phyloP scores from a whole-genome alignment of 495 filamentous ascomycete genomes.

The Glonium stellatum region DNA sequence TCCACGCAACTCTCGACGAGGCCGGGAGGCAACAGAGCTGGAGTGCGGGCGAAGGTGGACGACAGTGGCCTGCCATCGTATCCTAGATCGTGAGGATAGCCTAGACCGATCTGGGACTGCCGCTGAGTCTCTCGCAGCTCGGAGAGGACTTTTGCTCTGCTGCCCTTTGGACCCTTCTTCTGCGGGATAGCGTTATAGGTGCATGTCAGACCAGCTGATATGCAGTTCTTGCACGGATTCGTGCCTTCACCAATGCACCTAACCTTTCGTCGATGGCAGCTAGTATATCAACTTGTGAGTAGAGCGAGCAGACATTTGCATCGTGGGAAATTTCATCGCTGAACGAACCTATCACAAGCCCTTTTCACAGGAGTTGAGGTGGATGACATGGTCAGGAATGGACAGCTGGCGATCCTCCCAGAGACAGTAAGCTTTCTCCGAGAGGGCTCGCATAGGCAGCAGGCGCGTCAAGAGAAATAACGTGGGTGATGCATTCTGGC shows the following conservation, averaged over 20 bases:
- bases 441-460: conserved; percentile 2
- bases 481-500: neutral
- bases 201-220: conserved; percentile 59
- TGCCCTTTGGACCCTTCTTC: conserved; percentile 82
- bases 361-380: conserved; percentile 23
- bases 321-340: neutral
- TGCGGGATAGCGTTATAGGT: conserved; percentile 78
- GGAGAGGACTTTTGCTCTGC: conserved; percentile 72
- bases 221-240: conserved; percentile 66
- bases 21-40: conserved; percentile 52
- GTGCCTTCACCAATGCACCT: conserved; percentile 59
- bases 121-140: conserved; percentile 62
- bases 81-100: conserved; percentile 29
- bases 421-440: conserved; percentile 10
- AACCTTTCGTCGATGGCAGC: conserved; percentile 75
- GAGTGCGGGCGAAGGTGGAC: conserved; percentile 36
- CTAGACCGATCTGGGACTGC: conserved; percentile 49
- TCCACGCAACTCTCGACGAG: conserved; percentile 66
- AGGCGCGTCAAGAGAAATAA: neutral
- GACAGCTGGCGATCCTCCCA: neutral
- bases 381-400: conserved; percentile 5
- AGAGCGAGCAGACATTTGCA: conserved; percentile 2
- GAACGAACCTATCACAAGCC: conserved; percentile 29
- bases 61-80: conserved; percentile 38
- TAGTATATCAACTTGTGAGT: neutral